Conservation (phyloP, 2,329 filamentous ascomycete species). For the Cordyceps militaris region DNA sequence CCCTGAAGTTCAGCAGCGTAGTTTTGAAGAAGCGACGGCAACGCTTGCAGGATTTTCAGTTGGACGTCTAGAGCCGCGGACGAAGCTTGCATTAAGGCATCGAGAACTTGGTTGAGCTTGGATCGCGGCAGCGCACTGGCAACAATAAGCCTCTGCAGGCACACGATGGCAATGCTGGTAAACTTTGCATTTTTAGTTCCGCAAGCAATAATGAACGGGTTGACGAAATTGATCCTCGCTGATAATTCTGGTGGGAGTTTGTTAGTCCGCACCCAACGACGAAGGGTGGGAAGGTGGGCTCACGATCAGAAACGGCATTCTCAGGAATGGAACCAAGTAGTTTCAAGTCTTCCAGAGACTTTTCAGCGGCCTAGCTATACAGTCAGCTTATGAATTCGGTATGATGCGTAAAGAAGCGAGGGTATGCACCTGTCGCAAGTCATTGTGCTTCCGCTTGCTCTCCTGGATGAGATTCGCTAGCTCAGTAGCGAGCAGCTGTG, state of each 20-base stretch:
- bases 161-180: slow-evolving; percentile 78
- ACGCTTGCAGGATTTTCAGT: slow-evolving; percentile 86
- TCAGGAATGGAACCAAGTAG: slow-evolving; percentile 28
- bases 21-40: slow-evolving; percentile 85
- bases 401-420: not conserved
- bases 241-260: slow-evolving; percentile 59
- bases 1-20: slow-evolving; percentile 77
- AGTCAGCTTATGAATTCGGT: not conserved
- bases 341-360: slow-evolving; percentile 85
- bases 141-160: slow-evolving; percentile 81
- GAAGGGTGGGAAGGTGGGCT: not conserved
- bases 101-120: slow-evolving; percentile 77
- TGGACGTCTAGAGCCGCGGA: slow-evolving; percentile 81
- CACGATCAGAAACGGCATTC: slow-evolving; percentile 33
- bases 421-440: slow-evolving; percentile 66
- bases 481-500: slow-evolving; percentile 82
- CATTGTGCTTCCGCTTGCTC: slow-evolving; percentile 89
- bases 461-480: slow-evolving; percentile 88
- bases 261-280: slow-evolving; percentile 16
- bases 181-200: slow-evolving; percentile 85
- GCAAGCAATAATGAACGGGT: slow-evolving; percentile 91
- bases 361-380: slow-evolving; percentile 69
- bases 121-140: slow-evolving; percentile 70
- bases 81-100: slow-evolving; percentile 79
- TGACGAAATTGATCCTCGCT: slow-evolving; percentile 74